Percentiles rank a stretch among this genome's conserved stretches.
Conservation (phyloP, 306 rosid genomes). For the Ochetophila trinervis region DNA sequence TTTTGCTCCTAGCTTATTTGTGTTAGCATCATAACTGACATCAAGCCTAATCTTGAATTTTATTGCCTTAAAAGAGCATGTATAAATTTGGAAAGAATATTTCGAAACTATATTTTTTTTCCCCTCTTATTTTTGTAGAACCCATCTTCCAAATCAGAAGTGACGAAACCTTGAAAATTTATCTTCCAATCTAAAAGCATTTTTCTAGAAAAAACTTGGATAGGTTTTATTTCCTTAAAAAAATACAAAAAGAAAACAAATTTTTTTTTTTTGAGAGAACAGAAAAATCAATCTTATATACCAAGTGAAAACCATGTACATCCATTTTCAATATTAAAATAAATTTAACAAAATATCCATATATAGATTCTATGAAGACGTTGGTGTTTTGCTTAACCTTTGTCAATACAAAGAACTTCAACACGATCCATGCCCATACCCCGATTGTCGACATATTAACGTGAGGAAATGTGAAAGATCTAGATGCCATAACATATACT, state of each 20-base stretch:
- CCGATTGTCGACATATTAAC: conserved; percentile 4
- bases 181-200: too few species aligned
- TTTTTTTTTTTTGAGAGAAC: too few species aligned
- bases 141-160: too few species aligned
- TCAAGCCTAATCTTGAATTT: background rate
- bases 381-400: conserved; percentile 6
- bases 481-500: conserved; percentile 3
- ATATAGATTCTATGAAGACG: background rate
- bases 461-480: conserved; percentile 21
- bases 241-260: background rate
- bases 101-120: too few species aligned
- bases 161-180: too few species aligned
- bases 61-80: too few species aligned
- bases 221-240: background rate
- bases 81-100: too few species aligned
- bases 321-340: background rate
- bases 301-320: too few species aligned
- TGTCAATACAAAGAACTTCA: background rate
- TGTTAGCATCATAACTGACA: conserved; percentile 15
- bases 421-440: conserved; percentile 15
- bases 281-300: too few species aligned
- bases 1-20: conserved; percentile 24
- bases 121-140: too few species aligned
- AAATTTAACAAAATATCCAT: background rate
- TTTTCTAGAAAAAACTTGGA: too few species aligned